Conservation (phyloP, 352 stramenopile species). For the Phytopythium litorale region DNA sequence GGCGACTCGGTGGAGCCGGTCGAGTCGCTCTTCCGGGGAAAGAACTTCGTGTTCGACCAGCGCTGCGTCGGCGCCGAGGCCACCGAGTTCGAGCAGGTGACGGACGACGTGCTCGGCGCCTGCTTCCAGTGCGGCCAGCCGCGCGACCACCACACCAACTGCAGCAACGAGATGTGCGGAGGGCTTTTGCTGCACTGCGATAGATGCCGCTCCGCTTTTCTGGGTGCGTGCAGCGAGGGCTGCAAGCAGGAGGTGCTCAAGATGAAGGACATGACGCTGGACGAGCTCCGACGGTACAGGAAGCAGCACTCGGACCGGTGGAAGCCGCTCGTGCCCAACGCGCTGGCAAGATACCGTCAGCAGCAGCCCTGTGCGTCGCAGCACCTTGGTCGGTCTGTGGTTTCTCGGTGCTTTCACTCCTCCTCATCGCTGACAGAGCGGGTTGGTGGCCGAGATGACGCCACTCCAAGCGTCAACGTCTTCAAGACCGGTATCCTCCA, state of each 20-base stretch:
- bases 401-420: neutral
- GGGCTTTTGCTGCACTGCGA: slow-evolving; percentile 30
- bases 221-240: slow-evolving; percentile 5
- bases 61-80: slow-evolving; percentile 41
- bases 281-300: slow-evolving; percentile 24
- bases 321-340: slow-evolving; percentile 28
- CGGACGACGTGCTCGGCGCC: slow-evolving; percentile 48
- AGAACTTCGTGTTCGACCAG: slow-evolving; percentile 82
- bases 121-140: slow-evolving; percentile 61
- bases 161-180: slow-evolving; percentile 58
- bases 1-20: no score
- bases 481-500: slow-evolving; percentile 18
- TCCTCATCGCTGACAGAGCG: neutral
- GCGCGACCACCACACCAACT: slow-evolving; percentile 19
- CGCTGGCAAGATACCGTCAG: slow-evolving; percentile 1
- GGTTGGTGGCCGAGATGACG: neutral
- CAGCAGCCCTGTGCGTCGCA: neutral
- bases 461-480: slow-evolving; percentile 1
- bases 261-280: slow-evolving; percentile 27
- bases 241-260: slow-evolving; percentile 34
- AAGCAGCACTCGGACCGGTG: slow-evolving; percentile 29
- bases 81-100: slow-evolving; percentile 41
- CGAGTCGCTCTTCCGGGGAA: slow-evolving; percentile 38
- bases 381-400: neutral
- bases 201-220: neutral